Conservation (phyloP, 139 green algal genomes). For the Desmodesmus armatus region DNA sequence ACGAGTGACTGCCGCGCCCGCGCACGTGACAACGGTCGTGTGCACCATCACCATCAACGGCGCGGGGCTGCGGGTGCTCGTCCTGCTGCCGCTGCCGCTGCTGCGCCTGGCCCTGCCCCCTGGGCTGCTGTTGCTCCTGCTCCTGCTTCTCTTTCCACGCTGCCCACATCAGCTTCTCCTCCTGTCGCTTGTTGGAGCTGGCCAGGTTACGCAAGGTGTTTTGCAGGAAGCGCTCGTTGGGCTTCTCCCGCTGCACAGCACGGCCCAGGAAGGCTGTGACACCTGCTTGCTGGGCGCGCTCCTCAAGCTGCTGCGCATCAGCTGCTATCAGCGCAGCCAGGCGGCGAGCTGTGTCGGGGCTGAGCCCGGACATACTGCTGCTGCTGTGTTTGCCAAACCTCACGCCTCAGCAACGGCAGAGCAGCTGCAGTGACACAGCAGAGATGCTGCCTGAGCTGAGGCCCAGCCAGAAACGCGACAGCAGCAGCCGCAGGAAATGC, state of each 20-base stretch:
- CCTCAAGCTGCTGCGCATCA: slow-evolving; percentile 50
- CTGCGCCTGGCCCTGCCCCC: slow-evolving; percentile 7
- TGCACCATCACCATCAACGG: too few relatives aligned
- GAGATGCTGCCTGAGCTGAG: too few relatives aligned
- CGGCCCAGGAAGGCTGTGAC: slow-evolving; percentile 66
- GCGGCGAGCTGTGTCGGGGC: slow-evolving; percentile 2
- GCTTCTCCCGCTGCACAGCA: slow-evolving; percentile 60
- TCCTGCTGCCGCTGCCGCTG: not conserved
- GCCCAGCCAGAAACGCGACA: too few relatives aligned
- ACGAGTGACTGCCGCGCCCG: too few relatives aligned
- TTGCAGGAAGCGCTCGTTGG: slow-evolving; percentile 80
- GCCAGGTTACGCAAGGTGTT: slow-evolving; percentile 71
- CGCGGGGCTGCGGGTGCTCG: not conserved
- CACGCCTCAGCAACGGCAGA: not conserved
- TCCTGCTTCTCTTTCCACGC: slow-evolving; percentile 41
- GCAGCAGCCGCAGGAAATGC: too few relatives aligned
- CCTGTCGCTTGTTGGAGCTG: slow-evolving; percentile 60
- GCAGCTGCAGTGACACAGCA: not conserved
- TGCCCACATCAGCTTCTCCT: slow-evolving; percentile 75
- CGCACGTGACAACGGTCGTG: too few relatives aligned
- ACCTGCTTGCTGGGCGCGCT: slow-evolving; percentile 48
- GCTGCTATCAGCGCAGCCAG: slow-evolving; percentile 41
- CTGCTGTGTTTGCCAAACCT: not conserved
- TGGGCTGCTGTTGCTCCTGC: not conserved
- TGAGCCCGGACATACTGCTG: slow-evolving; percentile 8